phyloP scores from a whole-genome alignment of 2,329 filamentous ascomycete genomes.

The Trichoderma guizhouense region DNA sequence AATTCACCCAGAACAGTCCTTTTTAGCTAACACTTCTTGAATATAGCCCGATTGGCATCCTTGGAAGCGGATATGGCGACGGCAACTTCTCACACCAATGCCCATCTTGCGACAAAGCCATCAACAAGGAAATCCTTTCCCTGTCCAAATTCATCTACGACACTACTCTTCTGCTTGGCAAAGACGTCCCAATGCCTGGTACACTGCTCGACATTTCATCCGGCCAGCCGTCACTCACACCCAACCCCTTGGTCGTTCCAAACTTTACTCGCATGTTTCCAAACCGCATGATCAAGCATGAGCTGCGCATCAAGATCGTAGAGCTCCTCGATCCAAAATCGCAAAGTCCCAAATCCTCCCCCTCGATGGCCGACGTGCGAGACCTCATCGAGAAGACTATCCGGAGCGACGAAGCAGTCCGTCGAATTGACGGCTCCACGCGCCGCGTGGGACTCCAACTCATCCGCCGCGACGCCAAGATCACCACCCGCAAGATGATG shows the following conservation, averaged over 20 bases:
- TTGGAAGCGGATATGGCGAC: conserved; percentile 59
- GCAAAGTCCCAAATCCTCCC: not conserved
- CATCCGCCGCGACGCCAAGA: conserved; percentile 29
- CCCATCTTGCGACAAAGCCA: conserved; percentile 42
- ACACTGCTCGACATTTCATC: conserved; percentile 56
- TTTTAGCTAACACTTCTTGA: not conserved
- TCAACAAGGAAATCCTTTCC: conserved; percentile 58
- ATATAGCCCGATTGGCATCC: conserved; percentile 8
- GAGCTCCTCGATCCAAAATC: conserved; percentile 33
- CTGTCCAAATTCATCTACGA: conserved; percentile 55
- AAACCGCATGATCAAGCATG: conserved; percentile 51
- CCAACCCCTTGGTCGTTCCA: conserved; percentile 18
- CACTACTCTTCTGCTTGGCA: conserved; percentile 14
- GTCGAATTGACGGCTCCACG: conserved; percentile 36
- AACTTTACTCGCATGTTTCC: conserved; percentile 48
- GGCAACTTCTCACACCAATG: conserved; percentile 51
- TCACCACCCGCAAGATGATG: conserved; percentile 65
- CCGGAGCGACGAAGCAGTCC: conserved; percentile 35
- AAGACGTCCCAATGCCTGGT: conserved; percentile 57
- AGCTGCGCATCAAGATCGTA: conserved; percentile 42
- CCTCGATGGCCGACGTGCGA: conserved; percentile 50
- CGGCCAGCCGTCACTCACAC: conserved; percentile 46
- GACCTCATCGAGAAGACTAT: conserved; percentile 48
- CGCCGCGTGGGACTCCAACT: conserved; percentile 22
- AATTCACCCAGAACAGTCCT: not conserved